phyloP scores from a whole-genome alignment of 768 basidiomycete genomes.

The Russula brevipes region DNA sequence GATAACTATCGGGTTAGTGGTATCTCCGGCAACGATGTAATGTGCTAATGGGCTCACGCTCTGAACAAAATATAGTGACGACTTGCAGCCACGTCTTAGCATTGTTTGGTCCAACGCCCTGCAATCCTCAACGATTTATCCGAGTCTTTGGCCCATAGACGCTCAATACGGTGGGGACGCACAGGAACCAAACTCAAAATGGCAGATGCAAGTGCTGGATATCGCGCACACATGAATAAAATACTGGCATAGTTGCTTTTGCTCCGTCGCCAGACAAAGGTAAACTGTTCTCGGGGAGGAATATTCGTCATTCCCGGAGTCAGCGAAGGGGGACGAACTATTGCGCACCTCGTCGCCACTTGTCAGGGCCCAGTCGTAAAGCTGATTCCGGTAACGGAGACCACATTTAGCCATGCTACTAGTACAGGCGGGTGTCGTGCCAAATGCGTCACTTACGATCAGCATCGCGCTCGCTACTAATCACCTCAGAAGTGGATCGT shows the following conservation, averaged over 20 bases:
- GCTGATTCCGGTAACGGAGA: not conserved
- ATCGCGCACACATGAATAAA: constrained; percentile 11
- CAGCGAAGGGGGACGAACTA: not conserved
- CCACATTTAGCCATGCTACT: too few relatives aligned
- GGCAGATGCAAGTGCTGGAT: constrained; percentile 4
- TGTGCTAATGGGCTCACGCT: constrained; percentile 1
- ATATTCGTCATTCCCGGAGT: not conserved
- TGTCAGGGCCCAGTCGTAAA: constrained; percentile 17
- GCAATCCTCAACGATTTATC: too few relatives aligned
- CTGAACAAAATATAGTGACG: constrained; percentile 1
- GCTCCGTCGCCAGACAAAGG: constrained; percentile 10
- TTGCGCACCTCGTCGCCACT: constrained; percentile 3
- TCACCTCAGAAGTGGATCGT: too few relatives aligned
- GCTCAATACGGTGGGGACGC: too few relatives aligned
- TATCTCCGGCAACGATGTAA: not conserved
- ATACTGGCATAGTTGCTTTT: not conserved
- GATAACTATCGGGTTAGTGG: constrained; percentile 22
- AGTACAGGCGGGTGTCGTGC: too few relatives aligned
- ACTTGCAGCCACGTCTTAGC: not conserved
- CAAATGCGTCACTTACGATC: too few relatives aligned
- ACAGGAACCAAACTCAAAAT: constrained; percentile 2
- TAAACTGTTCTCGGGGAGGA: not conserved
- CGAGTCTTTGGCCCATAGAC: too few relatives aligned
- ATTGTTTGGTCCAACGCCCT: too few relatives aligned
- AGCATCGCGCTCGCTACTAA: too few relatives aligned